Conservation (phyloP, 2,329 filamentous ascomycete species). For the Didymella glomerata region DNA sequence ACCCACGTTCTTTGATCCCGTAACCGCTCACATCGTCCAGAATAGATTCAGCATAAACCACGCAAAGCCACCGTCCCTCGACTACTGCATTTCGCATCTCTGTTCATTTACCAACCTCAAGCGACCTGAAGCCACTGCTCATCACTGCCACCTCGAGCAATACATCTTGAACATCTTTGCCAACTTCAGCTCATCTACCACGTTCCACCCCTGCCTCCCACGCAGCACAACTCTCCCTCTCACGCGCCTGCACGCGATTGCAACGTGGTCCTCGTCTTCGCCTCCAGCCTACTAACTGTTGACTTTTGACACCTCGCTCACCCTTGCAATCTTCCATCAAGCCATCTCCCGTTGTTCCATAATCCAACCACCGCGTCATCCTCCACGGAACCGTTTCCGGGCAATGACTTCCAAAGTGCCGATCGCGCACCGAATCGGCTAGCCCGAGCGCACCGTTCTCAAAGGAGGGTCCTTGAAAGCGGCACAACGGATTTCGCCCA, state of each 20-base stretch:
- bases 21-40: not conserved
- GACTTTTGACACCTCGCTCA: not conserved
- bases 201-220: slow-evolving; percentile 4
- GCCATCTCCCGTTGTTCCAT: not conserved
- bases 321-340: not conserved
- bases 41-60: slow-evolving; percentile 3
- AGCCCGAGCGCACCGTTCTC: not conserved
- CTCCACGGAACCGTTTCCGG: not conserved
- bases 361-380: not conserved
- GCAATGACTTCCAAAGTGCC: not conserved
- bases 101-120: not conserved
- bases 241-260: slow-evolving; percentile 6
- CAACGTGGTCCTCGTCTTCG: slow-evolving; percentile 14
- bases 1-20: not conserved
- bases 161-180: not conserved
- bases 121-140: slow-evolving; percentile 9
- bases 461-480: not conserved
- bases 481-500: slow-evolving; percentile 18
- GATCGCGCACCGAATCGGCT: not conserved
- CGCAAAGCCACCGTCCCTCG: slow-evolving; percentile 6
- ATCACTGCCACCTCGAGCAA: slow-evolving; percentile 2
- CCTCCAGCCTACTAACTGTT: not conserved
- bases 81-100: not conserved
- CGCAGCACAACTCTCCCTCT: slow-evolving; percentile 4
- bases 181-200: not conserved